A percentile compares a stretch with the other conserved stretches of the same genome.
Evolutionary conservation across 1,284 basidiomycete genomes (phyloP).

Genomic region (Hortiboletus rubellus): DNA sequence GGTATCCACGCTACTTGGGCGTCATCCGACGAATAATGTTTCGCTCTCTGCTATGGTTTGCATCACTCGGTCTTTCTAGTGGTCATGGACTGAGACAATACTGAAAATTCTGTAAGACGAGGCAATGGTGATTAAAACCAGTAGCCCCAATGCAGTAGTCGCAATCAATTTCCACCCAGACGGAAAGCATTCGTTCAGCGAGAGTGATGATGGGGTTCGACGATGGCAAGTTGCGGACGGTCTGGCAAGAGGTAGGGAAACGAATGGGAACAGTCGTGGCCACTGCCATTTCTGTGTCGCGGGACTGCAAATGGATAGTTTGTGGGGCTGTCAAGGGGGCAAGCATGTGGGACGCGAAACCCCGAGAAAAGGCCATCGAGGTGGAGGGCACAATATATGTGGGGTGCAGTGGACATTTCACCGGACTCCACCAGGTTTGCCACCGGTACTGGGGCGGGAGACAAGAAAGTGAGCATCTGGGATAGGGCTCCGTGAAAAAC

Average conservation of each 20-base stretch:
- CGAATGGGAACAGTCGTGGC: not conserved
- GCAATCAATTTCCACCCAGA: not conserved
- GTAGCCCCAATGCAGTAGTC: accelerated
- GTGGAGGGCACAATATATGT: not conserved
- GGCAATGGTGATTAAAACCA: not conserved
- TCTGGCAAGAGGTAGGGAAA: not conserved
- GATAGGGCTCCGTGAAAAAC: not conserved
- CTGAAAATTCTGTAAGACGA: not conserved
- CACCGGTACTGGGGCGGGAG: no score
- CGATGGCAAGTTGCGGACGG: not conserved
- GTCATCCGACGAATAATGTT: constrained; percentile 37
- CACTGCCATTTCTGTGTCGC: not conserved
- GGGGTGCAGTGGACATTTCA: not conserved
- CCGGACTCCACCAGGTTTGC: not conserved
- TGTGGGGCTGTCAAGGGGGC: not conserved
- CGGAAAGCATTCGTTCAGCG: not conserved
- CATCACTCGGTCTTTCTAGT: constrained; percentile 27
- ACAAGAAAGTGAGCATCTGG: not conserved
- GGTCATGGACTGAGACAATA: constrained; percentile 27
- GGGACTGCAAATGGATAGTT: not conserved
- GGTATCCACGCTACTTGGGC: constrained; percentile 33
- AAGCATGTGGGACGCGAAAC: not conserved
- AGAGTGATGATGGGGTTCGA: not conserved
- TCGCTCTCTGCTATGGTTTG: constrained; percentile 34
- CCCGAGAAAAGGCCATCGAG: not conserved